phyloP scores from a whole-genome alignment of 148 eudicot genomes.

The Simmondsia chinensis region DNA sequence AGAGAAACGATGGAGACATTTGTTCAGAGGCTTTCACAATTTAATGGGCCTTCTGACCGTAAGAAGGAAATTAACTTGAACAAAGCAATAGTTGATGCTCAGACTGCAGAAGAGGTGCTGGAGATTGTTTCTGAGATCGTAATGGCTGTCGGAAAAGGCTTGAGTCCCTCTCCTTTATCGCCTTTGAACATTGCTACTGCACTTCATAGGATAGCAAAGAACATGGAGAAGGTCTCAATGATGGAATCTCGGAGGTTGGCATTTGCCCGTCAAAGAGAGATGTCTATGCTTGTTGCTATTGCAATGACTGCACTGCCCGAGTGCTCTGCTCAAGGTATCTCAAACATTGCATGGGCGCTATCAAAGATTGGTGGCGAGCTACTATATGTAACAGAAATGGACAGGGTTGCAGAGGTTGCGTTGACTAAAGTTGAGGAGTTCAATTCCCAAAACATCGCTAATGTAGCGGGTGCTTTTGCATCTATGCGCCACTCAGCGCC shows the following conservation, averaged over 20 bases:
- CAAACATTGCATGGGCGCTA: slow-evolving; percentile 94
- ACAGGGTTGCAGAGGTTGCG: slow-evolving; percentile 83
- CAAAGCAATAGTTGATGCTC: slow-evolving; percentile 59
- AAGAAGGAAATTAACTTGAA: slow-evolving; percentile 75
- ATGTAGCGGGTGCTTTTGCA: slow-evolving; percentile 94
- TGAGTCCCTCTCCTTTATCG: slow-evolving; percentile 87
- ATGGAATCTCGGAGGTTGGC: slow-evolving; percentile 62
- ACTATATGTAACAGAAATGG: slow-evolving; percentile 89
- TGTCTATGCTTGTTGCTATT: slow-evolving; percentile 91
- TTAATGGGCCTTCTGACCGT: slow-evolving; percentile 74
- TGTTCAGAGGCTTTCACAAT: slow-evolving; percentile 68
- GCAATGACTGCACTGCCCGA: slow-evolving; percentile 80
- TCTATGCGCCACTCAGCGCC: slow-evolving; percentile 94
- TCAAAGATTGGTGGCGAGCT: slow-evolving; percentile 96
- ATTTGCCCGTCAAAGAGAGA: slow-evolving; percentile 83
- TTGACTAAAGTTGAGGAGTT: slow-evolving; percentile 58
- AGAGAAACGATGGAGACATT: slow-evolving; percentile 58
- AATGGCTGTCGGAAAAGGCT: slow-evolving; percentile 74
- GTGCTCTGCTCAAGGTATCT: slow-evolving; percentile 88
- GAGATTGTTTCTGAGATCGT: slow-evolving; percentile 62
- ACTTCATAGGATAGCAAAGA: slow-evolving; percentile 91
- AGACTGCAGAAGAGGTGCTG: slow-evolving; percentile 74
- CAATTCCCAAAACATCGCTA: slow-evolving; percentile 93
- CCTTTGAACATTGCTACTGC: slow-evolving; percentile 92
- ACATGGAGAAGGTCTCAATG: slow-evolving; percentile 98